Conservation (phyloP, 495 filamentous ascomycete species). For the Podospora pseudoanserina region DNA sequence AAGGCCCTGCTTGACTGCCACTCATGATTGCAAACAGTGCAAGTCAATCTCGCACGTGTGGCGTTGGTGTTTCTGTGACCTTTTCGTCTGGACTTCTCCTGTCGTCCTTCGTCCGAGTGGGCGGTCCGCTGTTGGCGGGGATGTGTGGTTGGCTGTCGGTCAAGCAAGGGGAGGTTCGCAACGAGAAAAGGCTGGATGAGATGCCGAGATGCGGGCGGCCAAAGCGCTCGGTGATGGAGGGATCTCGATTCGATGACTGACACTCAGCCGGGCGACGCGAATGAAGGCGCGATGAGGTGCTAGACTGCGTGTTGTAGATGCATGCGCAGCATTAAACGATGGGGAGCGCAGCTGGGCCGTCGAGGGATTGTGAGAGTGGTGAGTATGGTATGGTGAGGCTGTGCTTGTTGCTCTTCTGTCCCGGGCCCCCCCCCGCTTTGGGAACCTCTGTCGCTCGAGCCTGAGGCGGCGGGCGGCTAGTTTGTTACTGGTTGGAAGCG, state of each 20-base stretch:
- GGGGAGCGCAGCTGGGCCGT: constrained; percentile 14
- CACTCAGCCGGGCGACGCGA: neutral
- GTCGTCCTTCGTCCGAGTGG: neutral
- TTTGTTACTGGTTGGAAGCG: neutral
- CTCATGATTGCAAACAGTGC: constrained; percentile 28
- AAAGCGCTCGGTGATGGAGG: constrained; percentile 9
- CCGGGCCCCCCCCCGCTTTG: constrained; percentile 27
- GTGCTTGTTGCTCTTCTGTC: constrained; percentile 22
- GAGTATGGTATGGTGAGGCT: constrained; percentile 28
- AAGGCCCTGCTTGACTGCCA: constrained; percentile 29
- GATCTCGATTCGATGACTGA: neutral
- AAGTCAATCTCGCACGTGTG: constrained; percentile 16
- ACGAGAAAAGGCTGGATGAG: neutral
- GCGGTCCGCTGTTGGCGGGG: neutral
- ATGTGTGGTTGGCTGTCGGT: neutral
- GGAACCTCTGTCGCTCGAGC: constrained; percentile 5
- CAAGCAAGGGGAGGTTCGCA: neutral
- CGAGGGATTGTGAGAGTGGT: constrained; percentile 21
- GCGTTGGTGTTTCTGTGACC: constrained; percentile 9
- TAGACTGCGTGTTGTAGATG: constrained; percentile 1
- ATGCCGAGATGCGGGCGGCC: neutral
- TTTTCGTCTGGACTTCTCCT: neutral
- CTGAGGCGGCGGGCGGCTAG: constrained; percentile 3
- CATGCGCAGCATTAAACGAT: constrained; percentile 14
- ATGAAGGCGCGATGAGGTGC: neutral